phyloP scores from a whole-genome alignment of 2,329 filamentous ascomycete genomes.

The Fusarium verticillioides region DNA sequence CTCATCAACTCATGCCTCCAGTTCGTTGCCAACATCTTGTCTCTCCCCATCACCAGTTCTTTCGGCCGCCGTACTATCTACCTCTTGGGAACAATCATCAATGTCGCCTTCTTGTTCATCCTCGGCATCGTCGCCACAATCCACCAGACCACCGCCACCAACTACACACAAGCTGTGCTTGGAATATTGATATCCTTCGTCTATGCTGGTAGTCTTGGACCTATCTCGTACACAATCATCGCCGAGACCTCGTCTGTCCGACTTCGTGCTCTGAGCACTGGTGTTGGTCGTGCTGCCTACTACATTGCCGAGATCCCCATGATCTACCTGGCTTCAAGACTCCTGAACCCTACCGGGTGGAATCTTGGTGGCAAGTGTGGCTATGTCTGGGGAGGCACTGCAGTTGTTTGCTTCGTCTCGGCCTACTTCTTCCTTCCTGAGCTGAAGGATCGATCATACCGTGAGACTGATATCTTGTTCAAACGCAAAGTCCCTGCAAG shows the following conservation, averaged over 20 bases:
- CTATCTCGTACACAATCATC: constrained; percentile 74
- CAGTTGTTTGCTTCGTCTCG: constrained; percentile 62
- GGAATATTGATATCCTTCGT: constrained; percentile 74
- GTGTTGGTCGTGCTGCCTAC: constrained; percentile 71
- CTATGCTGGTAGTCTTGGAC: constrained; percentile 70
- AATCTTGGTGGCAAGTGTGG: constrained; percentile 65
- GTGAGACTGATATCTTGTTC: constrained; percentile 71
- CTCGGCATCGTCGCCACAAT: constrained; percentile 70
- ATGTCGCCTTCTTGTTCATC: constrained; percentile 63
- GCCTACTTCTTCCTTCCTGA: constrained; percentile 63
- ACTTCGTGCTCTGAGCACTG: constrained; percentile 71
- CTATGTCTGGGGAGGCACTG: constrained; percentile 69
- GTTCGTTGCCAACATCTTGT: constrained; percentile 70
- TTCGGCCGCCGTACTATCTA: constrained; percentile 73
- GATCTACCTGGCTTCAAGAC: constrained; percentile 69
- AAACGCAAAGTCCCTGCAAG: constrained; percentile 63
- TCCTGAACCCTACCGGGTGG: constrained; percentile 65
- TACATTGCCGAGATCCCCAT: constrained; percentile 74
- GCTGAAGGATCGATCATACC: constrained; percentile 67
- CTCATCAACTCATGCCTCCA: constrained; percentile 73
- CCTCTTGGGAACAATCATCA: constrained; percentile 67
- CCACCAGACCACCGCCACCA: constrained; percentile 51
- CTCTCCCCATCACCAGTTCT: constrained; percentile 72
- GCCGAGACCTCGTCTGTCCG: constrained; percentile 74
- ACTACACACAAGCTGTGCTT: constrained; percentile 68